These are phyloP conservation scores for Sequoia sempervirens DNA, from an alignment of 75 land plant species.

Conservation along the genomic window DNA sequence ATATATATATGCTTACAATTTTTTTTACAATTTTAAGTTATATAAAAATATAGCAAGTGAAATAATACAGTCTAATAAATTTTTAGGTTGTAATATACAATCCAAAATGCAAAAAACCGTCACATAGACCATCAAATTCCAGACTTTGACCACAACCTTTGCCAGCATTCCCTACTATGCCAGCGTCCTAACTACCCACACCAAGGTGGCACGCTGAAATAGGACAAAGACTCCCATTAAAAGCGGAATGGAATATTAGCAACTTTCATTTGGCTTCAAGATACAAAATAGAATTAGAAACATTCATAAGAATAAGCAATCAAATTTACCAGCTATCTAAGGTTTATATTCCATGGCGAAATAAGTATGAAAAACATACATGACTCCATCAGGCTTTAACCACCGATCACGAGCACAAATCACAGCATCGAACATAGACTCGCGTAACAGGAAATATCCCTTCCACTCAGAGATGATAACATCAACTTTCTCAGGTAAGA, in stretches of 20 bases:
- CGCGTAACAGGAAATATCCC: slow-evolving; percentile 97
- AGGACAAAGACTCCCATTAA: too few species aligned
- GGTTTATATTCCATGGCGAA: background rate
- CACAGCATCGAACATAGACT: slow-evolving; percentile 99
- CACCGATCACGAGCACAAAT: slow-evolving; percentile 92
- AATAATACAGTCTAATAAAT: too few species aligned
- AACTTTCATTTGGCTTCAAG: background rate
- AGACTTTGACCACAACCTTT: too few species aligned
- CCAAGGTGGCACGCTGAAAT: too few species aligned
- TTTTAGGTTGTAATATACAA: too few species aligned
- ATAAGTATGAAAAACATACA: slow-evolving; percentile 45
- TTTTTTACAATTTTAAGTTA: too few species aligned
- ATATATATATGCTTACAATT: too few species aligned
- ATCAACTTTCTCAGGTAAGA: slow-evolving; percentile 96
- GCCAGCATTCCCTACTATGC: too few species aligned
- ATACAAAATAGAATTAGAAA: slow-evolving; percentile 2
- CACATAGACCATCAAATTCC: too few species aligned
- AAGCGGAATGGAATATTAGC: background rate
- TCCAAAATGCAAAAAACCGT: too few species aligned
- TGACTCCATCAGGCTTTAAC: slow-evolving; percentile 85
- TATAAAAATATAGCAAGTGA: too few species aligned
- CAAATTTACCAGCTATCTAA: background rate
- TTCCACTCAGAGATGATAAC: slow-evolving; percentile 99
- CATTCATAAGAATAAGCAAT: background rate
- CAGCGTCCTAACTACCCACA: too few species aligned